These are phyloP conservation scores for Symbiodinium natans DNA, from an alignment of 73 alveolate genomes.

Conservation along the genomic window DNA sequence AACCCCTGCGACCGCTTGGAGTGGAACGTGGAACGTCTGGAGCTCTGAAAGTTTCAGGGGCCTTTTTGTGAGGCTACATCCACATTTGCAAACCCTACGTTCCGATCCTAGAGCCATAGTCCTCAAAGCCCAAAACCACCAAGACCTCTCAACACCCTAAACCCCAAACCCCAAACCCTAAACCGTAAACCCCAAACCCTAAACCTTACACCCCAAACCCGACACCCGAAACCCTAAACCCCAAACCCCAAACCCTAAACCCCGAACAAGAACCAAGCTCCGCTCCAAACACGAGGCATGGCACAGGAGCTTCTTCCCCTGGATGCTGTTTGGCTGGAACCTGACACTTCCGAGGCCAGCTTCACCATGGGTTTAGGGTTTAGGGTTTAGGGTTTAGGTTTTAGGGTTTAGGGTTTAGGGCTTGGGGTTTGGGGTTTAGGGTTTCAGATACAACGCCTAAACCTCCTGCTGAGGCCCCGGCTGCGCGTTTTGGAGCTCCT, in stretches of 20 bases:
- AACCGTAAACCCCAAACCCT: background rate
- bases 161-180: too few relatives aligned
- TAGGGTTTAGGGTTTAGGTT: background rate
- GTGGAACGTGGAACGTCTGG: background rate
- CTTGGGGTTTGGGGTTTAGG: background rate
- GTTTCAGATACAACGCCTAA: background rate
- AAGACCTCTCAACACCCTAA: too few relatives aligned
- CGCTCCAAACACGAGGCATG: background rate
- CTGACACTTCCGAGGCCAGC: background rate
- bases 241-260: background rate
- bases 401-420: background rate
- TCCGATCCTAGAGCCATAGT: too few relatives aligned
- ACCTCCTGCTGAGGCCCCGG: background rate
- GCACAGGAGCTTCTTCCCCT: constrained; percentile 83
- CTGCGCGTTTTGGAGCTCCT: constrained; percentile 91
- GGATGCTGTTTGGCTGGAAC: constrained; percentile 89
- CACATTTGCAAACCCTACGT: too few relatives aligned
- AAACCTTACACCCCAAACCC: background rate
- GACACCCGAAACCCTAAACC: background rate
- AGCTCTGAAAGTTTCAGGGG: background rate
- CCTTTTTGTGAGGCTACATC: too few relatives aligned
- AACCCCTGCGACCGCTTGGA: too few relatives aligned
- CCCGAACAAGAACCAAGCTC: background rate
- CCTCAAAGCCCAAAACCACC: too few relatives aligned
- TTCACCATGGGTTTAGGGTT: background rate